Percentiles rank a stretch among this genome's conserved stretches.
These are phyloP conservation scores for Microcyclospora tardicrescens DNA, from an alignment of 2,329 filamentous ascomycete species.

Conservation along the genomic window DNA sequence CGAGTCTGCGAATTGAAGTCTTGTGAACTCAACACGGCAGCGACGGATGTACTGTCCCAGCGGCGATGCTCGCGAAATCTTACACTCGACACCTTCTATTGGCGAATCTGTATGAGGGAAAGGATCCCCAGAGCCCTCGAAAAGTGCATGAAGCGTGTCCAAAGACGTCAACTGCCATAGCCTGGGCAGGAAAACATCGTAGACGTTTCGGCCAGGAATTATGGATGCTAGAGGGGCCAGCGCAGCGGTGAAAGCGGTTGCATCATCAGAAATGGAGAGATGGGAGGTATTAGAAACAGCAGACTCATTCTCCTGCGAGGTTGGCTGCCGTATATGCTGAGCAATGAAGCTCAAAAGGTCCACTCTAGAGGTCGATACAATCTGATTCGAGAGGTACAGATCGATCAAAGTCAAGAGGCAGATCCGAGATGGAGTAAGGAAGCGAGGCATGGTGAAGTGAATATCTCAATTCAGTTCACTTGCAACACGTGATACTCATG, in stretches of 20 bases:
- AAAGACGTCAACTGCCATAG: constrained; percentile 77
- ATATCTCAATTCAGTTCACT: too few species aligned
- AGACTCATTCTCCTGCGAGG: constrained; percentile 6
- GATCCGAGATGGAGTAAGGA: constrained; percentile 79
- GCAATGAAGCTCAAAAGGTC: constrained; percentile 69
- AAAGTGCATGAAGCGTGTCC: constrained; percentile 56
- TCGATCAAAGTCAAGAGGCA: constrained; percentile 68
- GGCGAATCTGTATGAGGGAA: too few species aligned
- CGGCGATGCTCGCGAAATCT: constrained; percentile 58
- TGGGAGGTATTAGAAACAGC: constrained; percentile 7
- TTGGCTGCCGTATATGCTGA: constrained; percentile 40
- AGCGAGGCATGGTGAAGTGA: constrained; percentile 52
- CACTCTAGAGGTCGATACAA: constrained; percentile 32
- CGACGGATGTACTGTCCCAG: constrained; percentile 70
- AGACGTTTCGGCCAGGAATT: constrained; percentile 67
- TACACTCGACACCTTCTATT: constrained; percentile 11
- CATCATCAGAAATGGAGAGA: constrained; percentile 18
- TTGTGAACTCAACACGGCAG: constrained; percentile 64
- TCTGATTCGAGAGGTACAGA: constrained; percentile 45
- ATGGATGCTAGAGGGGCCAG: constrained; percentile 18
- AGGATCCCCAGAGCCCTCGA: constrained; percentile 40
- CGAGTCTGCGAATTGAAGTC: constrained; percentile 67
- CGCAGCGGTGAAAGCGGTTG: constrained; percentile 21
- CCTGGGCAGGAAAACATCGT: constrained; percentile 69
- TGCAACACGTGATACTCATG: too few species aligned